A percentile compares a stretch with the other conserved stretches of the same genome.
These are phyloP conservation scores for Herpetomonas samuelpessoai DNA, from an alignment of 208 protist species.

Conservation along the genomic window DNA sequence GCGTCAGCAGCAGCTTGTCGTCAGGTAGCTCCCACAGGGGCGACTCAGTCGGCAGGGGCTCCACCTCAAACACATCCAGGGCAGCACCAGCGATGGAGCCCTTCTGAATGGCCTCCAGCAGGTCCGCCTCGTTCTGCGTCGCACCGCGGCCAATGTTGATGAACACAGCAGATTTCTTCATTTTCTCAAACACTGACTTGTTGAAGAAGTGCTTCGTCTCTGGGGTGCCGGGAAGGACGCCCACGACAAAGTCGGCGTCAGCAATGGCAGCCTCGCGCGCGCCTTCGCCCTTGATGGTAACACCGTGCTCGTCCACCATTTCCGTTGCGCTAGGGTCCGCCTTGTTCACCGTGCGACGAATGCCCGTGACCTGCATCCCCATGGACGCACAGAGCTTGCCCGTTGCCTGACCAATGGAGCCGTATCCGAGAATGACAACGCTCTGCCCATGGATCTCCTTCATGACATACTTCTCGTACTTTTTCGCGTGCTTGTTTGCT, in stretches of 20 bases:
- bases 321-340: neutral
- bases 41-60: conserved; percentile 67
- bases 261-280: conserved; percentile 44
- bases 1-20: conserved; percentile 64
- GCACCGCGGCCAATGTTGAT: conserved; percentile 86
- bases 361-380: conserved; percentile 77
- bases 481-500: conserved; percentile 40
- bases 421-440: conserved; percentile 80
- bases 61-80: conserved; percentile 79
- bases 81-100: conserved; percentile 67
- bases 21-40: conserved; percentile 60
- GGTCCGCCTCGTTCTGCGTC: conserved; percentile 63
- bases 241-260: conserved; percentile 85
- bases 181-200: conserved; percentile 61
- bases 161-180: conserved; percentile 79
- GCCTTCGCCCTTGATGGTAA: conserved; percentile 41
- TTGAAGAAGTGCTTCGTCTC: conserved; percentile 79
- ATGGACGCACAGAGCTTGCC: conserved; percentile 36
- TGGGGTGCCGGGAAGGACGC: conserved; percentile 68
- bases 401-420: conserved; percentile 67
- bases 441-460: conserved; percentile 51
- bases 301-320: conserved; percentile 53
- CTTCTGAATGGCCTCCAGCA: conserved; percentile 53
- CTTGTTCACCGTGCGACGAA: conserved; percentile 36
- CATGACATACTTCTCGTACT: conserved; percentile 81